Conservation (phyloP, 2,329 filamentous ascomycete genomes). For the Thielaviopsis populi region DNA sequence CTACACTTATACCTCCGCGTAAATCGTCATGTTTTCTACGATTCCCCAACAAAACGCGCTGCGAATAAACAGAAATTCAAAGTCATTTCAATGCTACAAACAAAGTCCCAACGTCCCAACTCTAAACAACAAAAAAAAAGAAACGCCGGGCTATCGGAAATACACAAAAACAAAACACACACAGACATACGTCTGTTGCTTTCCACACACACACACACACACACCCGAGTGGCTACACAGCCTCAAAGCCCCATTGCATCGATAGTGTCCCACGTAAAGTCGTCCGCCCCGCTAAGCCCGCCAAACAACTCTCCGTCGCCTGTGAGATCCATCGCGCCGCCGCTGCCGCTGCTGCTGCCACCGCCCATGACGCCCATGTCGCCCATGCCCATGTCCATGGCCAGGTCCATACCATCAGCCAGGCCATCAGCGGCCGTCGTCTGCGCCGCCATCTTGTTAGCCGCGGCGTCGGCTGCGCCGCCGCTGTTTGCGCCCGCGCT, state of each 20-base stretch:
- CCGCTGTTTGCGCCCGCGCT: slow-evolving; percentile 30
- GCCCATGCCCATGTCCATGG: slow-evolving; percentile 10
- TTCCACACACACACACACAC: no score
- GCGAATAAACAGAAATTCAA: no score
- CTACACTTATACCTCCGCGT: no score
- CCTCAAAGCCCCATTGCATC: slow-evolving; percentile 13
- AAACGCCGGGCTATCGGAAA: no score
- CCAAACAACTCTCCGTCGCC: slow-evolving; percentile 15
- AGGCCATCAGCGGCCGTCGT: slow-evolving; percentile 26
- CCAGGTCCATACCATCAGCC: slow-evolving; percentile 2
- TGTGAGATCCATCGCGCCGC: slow-evolving; percentile 6
- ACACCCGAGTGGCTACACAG: no score
- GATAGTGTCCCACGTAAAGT: slow-evolving; percentile 15
- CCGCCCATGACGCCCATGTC: slow-evolving; percentile 8
- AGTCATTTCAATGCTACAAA: no score
- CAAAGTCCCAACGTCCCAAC: no score
- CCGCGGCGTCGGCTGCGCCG: slow-evolving; percentile 32
- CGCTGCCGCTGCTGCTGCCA: not conserved
- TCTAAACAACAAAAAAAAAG: not conserved
- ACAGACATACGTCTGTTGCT: no score
- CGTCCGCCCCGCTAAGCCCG: slow-evolving; percentile 12
- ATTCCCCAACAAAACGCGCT: no score
- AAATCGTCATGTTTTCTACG: no score
- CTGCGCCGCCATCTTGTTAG: slow-evolving; percentile 26
- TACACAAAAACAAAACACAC: not conserved